These are phyloP conservation scores for Poteriospumella lacustris DNA, from an alignment of 108 stramenopile genomes.

Conservation along the genomic window DNA sequence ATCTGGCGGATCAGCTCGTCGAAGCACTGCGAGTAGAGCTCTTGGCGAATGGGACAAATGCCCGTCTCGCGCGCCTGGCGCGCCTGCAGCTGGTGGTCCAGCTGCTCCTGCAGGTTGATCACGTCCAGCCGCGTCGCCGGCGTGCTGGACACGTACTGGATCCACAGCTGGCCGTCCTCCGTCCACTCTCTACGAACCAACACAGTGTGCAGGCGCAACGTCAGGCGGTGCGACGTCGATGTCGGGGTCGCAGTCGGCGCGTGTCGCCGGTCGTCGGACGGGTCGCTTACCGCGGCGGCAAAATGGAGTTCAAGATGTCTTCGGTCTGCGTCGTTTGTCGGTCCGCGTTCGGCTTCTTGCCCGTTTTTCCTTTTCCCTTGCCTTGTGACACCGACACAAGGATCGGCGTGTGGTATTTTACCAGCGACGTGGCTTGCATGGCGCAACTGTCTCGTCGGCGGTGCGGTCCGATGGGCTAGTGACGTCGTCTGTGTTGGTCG, in stretches of 20 bases:
- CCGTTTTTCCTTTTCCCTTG: slow-evolving; percentile 32
- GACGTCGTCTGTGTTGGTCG: too few species aligned
- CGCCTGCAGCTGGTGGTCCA: slow-evolving; percentile 61
- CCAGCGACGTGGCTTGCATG: slow-evolving; percentile 38
- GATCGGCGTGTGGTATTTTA: slow-evolving; percentile 57
- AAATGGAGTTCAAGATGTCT: slow-evolving; percentile 61
- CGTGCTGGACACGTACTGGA: slow-evolving; percentile 62
- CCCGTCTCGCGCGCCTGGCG: slow-evolving; percentile 65
- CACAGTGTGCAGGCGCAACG: too few species aligned
- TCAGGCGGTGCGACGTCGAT: too few species aligned
- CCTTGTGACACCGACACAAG: slow-evolving; percentile 49
- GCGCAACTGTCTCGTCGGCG: not conserved
- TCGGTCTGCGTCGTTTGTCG: slow-evolving; percentile 52
- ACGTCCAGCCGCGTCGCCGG: slow-evolving; percentile 63
- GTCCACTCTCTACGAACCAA: slow-evolving; percentile 59
- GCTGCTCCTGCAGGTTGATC: slow-evolving; percentile 60
- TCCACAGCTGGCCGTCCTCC: slow-evolving; percentile 64
- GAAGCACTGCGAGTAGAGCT: slow-evolving; percentile 65
- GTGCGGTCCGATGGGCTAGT: not conserved
- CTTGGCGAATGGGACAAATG: slow-evolving; percentile 65
- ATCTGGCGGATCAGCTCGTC: slow-evolving; percentile 65
- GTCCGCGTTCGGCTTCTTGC: not conserved
- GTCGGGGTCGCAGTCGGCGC: too few species aligned
- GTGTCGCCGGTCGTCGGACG: too few species aligned
- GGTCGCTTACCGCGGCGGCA: slow-evolving; percentile 59